Evolutionary conservation across 495 filamentous ascomycete genomes (phyloP), one percentile per base, ranked within the genome.

Genomic region (Neurospora discreta): DNA sequence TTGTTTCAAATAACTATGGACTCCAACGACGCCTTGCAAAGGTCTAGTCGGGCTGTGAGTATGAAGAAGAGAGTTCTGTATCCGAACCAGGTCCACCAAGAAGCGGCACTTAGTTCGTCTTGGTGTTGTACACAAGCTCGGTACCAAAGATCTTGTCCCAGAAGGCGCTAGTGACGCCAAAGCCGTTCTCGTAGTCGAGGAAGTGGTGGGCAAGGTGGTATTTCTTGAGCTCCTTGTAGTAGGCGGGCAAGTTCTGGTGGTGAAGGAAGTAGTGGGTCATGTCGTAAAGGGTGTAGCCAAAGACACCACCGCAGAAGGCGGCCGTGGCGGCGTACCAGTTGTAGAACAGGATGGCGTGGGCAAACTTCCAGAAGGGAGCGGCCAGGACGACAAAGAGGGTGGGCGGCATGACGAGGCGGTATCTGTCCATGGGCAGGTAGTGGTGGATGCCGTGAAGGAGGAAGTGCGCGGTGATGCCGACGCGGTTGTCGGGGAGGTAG

Each of bases 241-340:
- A 95, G 3, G 88, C 80, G 5, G 96, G 95, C 15, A 98, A 89
- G 69, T 92, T 97, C 82, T 91, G 90, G 82, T 99, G 96, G 80
- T 99, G 96, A n/a, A 99, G 89, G 87, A 98, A 98, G 83, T 98
- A 99, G 81, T 99, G 96, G 16, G 95, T 98, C 83, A 97, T 73
- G 78, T 99, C 96, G 84, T 99, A 99, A 83, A 90, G 92, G 69
- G 97, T 87, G 78, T 98, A 99, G 36, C 96, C 96, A 75, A 97
- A 97, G 68, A 99, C 89, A 71, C 93, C 96, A 39, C 96, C 96
- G 77, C 90, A 95, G 84, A 86, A 98, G 6, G 91, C 90, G 3
- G 89, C 84, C 3, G 89, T 86, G 23, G 89, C 96, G 3, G 91
- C 86, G 80, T 89, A 85, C 94, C 93, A 97, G 80, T 97, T 87